Percentiles rank a stretch among this genome's conserved stretches.
Evolutionary conservation across 164 flowering plant genomes (phyloP).

Genomic region (Berberis thunbergii): DNA sequence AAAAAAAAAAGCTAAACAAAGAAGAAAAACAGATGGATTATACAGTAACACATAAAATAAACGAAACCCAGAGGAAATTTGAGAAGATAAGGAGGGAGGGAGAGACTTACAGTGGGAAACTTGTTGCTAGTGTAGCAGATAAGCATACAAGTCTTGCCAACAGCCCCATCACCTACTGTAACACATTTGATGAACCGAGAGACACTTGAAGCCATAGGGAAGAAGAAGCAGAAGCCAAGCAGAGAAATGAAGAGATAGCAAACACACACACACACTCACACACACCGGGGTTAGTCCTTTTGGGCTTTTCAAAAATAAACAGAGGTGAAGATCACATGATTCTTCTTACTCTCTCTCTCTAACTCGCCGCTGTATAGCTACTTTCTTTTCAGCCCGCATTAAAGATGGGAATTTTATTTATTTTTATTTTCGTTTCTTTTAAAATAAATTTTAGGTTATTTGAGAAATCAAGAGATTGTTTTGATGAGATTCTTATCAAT

Average conservation of each 20-base stretch:
- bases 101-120: slow-evolving; percentile 70
- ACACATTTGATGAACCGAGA: slow-evolving; percentile 96
- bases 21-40: background rate
- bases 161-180: slow-evolving; percentile 97
- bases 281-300: slow-evolving; percentile 1
- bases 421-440: background rate
- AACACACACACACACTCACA: background rate
- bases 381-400: background rate
- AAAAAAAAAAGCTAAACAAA: background rate
- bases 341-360: slow-evolving; percentile 38
- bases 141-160: slow-evolving; percentile 95
- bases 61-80: slow-evolving; percentile 12
- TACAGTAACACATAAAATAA: slow-evolving; percentile 4
- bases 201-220: slow-evolving; percentile 61
- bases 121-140: slow-evolving; percentile 95
- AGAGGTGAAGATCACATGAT: slow-evolving; percentile 50
- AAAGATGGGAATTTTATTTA: background rate
- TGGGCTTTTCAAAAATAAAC: slow-evolving; percentile 3
- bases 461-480: no score
- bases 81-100: background rate
- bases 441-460: background rate
- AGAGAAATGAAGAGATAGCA: background rate
- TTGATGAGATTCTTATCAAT: no score
- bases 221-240: slow-evolving; percentile 7
- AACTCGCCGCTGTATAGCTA: background rate